Conservation (phyloP, 2,329 filamentous ascomycete species). For the Lasiodiplodia hormozganensis region DNA sequence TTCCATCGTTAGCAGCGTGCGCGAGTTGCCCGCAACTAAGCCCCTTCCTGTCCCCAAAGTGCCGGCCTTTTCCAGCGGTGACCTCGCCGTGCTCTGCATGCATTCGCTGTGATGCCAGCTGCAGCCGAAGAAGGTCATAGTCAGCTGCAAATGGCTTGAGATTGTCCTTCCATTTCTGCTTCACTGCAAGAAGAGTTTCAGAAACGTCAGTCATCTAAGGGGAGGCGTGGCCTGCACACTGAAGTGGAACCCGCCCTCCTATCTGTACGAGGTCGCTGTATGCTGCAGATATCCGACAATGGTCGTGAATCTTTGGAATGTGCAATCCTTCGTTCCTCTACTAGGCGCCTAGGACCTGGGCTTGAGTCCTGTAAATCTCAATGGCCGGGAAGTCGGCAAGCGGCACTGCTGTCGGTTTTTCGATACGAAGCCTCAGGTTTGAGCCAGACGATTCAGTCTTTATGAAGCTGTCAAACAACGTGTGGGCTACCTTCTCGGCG, state of each 20-base stretch:
- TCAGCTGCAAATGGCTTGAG: neutral
- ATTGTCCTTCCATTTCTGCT: neutral
- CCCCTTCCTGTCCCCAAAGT: neutral
- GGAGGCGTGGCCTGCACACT: too few relatives aligned
- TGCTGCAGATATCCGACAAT: too few relatives aligned
- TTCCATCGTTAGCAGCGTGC: neutral
- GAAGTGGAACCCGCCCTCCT: too few relatives aligned
- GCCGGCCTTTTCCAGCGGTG: neutral
- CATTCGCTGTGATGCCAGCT: neutral
- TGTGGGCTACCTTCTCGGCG: slow-evolving; percentile 44
- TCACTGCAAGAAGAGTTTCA: neutral
- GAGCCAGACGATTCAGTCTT: slow-evolving; percentile 46
- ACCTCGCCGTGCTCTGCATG: neutral
- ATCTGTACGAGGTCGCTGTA: too few relatives aligned
- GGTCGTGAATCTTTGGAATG: too few relatives aligned
- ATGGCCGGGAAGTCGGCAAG: slow-evolving; percentile 75
- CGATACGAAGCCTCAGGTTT: slow-evolving; percentile 66
- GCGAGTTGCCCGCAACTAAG: neutral
- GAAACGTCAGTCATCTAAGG: neutral
- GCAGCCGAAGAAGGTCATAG: neutral
- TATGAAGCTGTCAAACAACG: slow-evolving; percentile 52
- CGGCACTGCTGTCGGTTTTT: slow-evolving; percentile 76
- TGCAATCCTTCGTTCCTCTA: neutral
- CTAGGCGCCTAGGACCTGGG: neutral
- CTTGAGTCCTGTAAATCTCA: slow-evolving; percentile 55